Base-by-base conservation (phyloP, 2,329 filamentous ascomycete species). In the Colletotrichum graminicola region DNA sequence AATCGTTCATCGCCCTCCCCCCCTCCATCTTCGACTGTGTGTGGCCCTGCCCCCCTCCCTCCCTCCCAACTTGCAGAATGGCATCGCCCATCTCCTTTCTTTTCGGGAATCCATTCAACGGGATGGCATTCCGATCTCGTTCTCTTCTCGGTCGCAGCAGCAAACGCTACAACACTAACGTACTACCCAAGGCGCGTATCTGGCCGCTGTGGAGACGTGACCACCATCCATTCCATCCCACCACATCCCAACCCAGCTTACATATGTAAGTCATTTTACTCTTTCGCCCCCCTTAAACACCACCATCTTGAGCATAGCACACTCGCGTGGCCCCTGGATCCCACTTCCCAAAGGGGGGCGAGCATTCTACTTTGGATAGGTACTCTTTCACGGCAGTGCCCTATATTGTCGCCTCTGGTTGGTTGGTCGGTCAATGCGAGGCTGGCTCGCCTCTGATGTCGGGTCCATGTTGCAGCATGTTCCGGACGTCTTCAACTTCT, bases 191-290 rank as follows among this genome's bases (percentile, higher is more conserved):
- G 36, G 68, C 59, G 68, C 64, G 57, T 68, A 45, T 68, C 52
- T 71, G 52, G 65, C 68, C 68, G 65, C 65, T 63, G 68, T 71
- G 68, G 68, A 63, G 68, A 54, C 59, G 43, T 41, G 51, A n/a
- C 51, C n/a, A 70, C 59, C 51, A 39, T 43, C 41, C 41, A 43
- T 21, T 21, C 45, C 45, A n/a, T 47, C 39, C 51, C 36, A 45
- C 23, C 60, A 45, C 36, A 59, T 26, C 55, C 41, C 54, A 45
- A 41, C 41, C 60, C 36, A 63, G 32, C 55, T 41, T 56, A 67
- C 66, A 71, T 62, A 74, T 74, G 71, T 73, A 73, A 71, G 71
- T 73, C 73, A 74, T 73, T 39, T n/a, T 47, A 14, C 52, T 21
- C 39, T 52, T 47, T 66, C 52, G 59, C 45, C 43, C 45, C 59